Percentiles rank a stretch among this genome's conserved stretches.
These are phyloP conservation scores for Aureobasidium sp. DNA, from an alignment of 2,329 filamentous ascomycete genomes.

Conservation along the genomic window DNA sequence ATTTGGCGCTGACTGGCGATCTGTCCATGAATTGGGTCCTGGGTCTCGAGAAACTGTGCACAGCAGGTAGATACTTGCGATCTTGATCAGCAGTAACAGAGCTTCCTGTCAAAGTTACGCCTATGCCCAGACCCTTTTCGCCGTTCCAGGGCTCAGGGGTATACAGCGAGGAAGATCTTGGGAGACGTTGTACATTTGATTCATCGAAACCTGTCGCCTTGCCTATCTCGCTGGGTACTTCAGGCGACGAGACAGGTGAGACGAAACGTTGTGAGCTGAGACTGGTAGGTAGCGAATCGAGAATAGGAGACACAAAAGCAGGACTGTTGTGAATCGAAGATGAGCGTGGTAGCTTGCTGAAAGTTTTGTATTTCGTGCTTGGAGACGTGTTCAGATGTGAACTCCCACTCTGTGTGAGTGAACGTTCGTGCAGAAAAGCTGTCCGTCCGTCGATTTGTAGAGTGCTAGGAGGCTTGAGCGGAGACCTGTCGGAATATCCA, in stretches of 20 bases:
- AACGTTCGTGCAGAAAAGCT: slow-evolving; percentile 23
- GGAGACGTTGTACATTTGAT: background rate
- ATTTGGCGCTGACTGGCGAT: background rate
- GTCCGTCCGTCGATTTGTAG: slow-evolving; percentile 27
- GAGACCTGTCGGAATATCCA: background rate
- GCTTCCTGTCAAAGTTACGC: background rate
- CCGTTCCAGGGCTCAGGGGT: background rate
- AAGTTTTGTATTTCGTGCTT: background rate
- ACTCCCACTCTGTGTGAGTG: background rate
- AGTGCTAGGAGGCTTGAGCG: background rate
- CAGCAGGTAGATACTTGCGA: slow-evolving; percentile 3
- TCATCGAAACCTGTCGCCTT: background rate
- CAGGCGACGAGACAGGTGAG: background rate
- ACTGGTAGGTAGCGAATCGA: background rate
- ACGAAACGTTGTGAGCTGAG: background rate
- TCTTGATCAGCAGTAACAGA: background rate
- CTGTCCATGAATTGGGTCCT: background rate
- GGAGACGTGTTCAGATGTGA: background rate
- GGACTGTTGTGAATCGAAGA: background rate
- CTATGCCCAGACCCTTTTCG: slow-evolving; percentile 1
- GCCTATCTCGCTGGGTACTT: background rate
- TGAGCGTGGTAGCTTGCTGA: background rate
- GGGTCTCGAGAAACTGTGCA: slow-evolving; percentile 23
- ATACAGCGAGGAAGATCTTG: background rate
- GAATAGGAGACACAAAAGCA: background rate